Base-by-base conservation (phyloP, 2,329 filamentous ascomycete species). In the Claviceps monticola region DNA sequence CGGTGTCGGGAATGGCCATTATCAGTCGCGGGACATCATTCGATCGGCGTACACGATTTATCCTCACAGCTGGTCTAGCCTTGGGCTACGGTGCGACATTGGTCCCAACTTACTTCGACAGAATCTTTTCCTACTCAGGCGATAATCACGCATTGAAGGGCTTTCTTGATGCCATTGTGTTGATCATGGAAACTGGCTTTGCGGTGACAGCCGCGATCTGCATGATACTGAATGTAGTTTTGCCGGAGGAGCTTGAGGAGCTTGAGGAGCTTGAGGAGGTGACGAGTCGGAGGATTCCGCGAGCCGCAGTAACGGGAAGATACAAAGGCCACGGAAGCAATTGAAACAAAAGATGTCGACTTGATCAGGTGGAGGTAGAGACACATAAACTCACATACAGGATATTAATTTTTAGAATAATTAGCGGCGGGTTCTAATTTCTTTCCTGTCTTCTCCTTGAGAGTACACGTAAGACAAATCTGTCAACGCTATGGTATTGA, bases 31-130 rank as follows among this genome's bases (percentile, higher is more conserved):
- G 76, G 38, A 79, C 86, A 2, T 75, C 79, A 0, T 90, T 91
- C 63, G 88, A 79, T n/a, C 78, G 87, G 39, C 80, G 88, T 49
- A 90, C 86, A 60, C 77, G 88, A 23, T 93, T 93, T 69, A 86
- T 93, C 60, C 74, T 93, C 11, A 89, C 88, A 0, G 83, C 85
- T 0, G 79, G 83, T 0, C 71, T 93, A 36, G 75, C 85, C 0
- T 70, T 91, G 29, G 88, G 88, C 36, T 86, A 86, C 56, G 81
- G 82, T 52, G 82, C 82, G 9, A 84, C 81, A 0, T 68, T 86
- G 0, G 76, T 84, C 2, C 78, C 80, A 0, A 76, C 67, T 34
- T 89, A 86, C 72, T 88, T 88, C 61, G 65, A 70, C 54, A 74
- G 78, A 55, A 79, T 93, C 50, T 88, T 93, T 64, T 84, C 82